These are phyloP conservation scores for Echinosophora koreensis DNA, from an alignment of 306 rosid species.

Conservation along the genomic window DNA sequence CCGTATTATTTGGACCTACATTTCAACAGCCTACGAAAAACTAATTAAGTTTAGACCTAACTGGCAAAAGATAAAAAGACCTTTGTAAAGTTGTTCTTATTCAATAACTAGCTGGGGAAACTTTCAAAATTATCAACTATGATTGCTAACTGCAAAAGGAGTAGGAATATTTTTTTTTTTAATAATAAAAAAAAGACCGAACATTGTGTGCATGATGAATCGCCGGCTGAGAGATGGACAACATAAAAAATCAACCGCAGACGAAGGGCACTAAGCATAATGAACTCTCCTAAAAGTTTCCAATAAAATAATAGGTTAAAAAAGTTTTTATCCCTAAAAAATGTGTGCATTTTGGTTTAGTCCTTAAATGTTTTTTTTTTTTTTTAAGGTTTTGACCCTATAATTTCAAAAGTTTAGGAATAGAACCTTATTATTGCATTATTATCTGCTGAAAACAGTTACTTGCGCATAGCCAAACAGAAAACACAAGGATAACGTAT, in stretches of 20 bases:
- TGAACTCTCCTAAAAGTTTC: neutral
- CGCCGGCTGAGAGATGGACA: neutral
- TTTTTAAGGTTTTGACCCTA: too few species aligned
- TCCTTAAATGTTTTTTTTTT: too few species aligned
- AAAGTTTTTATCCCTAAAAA: too few species aligned
- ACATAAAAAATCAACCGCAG: neutral
- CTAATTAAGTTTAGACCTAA: neutral
- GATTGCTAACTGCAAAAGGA: neutral
- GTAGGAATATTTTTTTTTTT: neutral
- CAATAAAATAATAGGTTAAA: too few species aligned
- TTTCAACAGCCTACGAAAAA: neutral
- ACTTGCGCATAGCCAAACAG: slow-evolving; percentile 6
- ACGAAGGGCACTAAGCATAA: neutral
- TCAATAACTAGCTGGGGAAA: neutral
- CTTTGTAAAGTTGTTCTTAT: neutral
- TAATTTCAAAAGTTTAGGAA: too few species aligned
- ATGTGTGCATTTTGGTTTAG: too few species aligned
- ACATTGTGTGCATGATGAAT: neutral
- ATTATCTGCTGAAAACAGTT: neutral
- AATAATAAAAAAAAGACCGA: neutral
- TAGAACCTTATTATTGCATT: too few species aligned
- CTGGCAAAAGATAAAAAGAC: neutral
- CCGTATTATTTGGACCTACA: neutral
- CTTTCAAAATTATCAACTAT: neutral
- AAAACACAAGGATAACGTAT: slow-evolving; percentile 27